Evolutionary conservation across 495 filamentous ascomycete species (phyloP).

Genomic region (Astrothelium macrocarpum): DNA sequence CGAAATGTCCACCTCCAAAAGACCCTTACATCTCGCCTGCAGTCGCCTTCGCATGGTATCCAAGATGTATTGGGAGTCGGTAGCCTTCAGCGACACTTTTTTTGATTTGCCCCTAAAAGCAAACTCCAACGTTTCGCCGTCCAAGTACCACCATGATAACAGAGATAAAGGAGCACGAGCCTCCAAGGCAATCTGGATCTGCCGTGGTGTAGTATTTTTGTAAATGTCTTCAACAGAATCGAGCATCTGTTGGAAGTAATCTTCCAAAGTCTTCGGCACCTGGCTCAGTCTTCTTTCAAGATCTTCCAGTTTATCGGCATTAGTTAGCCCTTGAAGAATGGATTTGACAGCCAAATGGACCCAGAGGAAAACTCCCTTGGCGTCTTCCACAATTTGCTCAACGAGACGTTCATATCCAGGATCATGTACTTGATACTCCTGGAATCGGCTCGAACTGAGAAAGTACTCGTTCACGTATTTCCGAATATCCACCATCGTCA

Average conservation of each 20-base stretch:
- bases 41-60: background rate
- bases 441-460: background rate
- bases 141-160: slow-evolving; percentile 7
- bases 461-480: background rate
- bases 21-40: background rate
- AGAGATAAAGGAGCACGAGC: slow-evolving; percentile 2
- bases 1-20: slow-evolving; percentile 1
- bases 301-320: slow-evolving; percentile 14
- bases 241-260: slow-evolving; percentile 6
- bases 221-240: slow-evolving; percentile 10
- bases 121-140: slow-evolving; percentile 1
- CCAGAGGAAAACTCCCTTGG: slow-evolving; percentile 27
- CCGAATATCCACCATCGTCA: slow-evolving; percentile 4
- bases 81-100: background rate
- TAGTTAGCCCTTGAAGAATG: slow-evolving; percentile 15
- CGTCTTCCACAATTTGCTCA: slow-evolving; percentile 15
- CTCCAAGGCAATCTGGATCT: slow-evolving; percentile 2
- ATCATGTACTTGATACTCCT: background rate
- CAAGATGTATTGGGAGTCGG: background rate
- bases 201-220: background rate
- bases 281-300: slow-evolving; percentile 7
- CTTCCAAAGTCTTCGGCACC: background rate
- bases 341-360: slow-evolving; percentile 23
- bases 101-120: background rate
- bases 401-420: slow-evolving; percentile 7